These are phyloP conservation scores for Stentor coeruleus DNA, from an alignment of 73 alveolate species.

Conservation along the genomic window DNA sequence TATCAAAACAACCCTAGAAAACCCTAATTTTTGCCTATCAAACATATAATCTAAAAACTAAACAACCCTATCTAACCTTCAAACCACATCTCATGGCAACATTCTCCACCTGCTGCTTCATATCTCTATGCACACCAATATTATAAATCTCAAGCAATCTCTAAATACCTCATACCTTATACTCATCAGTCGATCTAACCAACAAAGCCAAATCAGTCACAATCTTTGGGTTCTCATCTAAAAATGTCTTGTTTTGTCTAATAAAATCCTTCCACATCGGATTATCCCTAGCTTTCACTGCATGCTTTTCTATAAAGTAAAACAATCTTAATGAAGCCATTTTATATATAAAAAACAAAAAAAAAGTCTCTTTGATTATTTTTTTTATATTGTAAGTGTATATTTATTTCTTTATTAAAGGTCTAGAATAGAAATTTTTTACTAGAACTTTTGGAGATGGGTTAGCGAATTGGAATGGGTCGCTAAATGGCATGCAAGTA, in stretches of 20 bases:
- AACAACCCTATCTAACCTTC: too few relatives aligned
- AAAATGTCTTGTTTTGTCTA: too few relatives aligned
- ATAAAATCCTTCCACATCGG: slow-evolving; percentile 1
- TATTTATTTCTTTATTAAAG: neutral
- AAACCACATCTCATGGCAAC: neutral
- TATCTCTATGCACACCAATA: neutral
- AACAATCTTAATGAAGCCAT: neutral
- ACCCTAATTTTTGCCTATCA: too few relatives aligned
- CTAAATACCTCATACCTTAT: neutral
- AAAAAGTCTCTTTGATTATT: too few relatives aligned
- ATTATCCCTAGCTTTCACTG: neutral
- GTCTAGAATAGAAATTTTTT: neutral
- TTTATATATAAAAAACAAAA: too few relatives aligned
- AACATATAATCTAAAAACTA: too few relatives aligned
- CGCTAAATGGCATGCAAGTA: neutral
- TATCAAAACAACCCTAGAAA: too few relatives aligned
- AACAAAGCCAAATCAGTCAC: neutral
- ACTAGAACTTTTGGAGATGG: neutral
- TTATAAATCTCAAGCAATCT: neutral
- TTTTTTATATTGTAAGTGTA: too few relatives aligned
- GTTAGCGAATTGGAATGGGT: slow-evolving; percentile 3
- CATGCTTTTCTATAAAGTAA: neutral
- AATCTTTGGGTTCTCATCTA: neutral
- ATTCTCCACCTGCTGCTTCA: neutral
- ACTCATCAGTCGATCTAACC: neutral